phyloP scores from a whole-genome alignment of 768 basidiomycete genomes.

The Calvatia gigantea region DNA sequence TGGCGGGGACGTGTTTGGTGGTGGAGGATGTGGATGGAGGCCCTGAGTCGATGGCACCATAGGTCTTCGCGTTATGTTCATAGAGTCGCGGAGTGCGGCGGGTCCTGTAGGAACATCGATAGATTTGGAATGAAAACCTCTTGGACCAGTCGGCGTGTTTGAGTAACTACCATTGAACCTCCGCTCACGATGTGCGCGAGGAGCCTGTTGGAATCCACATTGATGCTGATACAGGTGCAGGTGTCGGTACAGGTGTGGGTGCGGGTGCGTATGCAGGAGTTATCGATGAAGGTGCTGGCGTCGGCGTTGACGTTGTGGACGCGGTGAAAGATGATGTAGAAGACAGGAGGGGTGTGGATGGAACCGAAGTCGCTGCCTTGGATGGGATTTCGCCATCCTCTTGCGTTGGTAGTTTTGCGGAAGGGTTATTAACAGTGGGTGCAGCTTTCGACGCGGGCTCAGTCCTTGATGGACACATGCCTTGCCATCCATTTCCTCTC shows the following conservation, averaged over 20 bases:
- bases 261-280: background rate
- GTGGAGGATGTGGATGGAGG: background rate
- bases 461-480: background rate
- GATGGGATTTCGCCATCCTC: slow-evolving; percentile 50
- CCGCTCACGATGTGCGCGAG: background rate
- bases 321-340: background rate
- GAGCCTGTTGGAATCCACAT: background rate
- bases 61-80: background rate
- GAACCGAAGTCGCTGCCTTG: background rate
- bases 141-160: background rate
- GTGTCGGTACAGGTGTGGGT: background rate
- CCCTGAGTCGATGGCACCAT: background rate
- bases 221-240: background rate
- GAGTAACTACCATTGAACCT: background rate
- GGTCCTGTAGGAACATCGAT: background rate
- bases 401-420: slow-evolving; percentile 31
- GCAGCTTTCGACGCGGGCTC: background rate
- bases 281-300: background rate
- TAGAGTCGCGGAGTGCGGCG: background rate
- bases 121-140: background rate
- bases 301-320: background rate
- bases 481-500: background rate
- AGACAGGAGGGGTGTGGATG: background rate
- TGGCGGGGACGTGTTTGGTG: slow-evolving; percentile 3
- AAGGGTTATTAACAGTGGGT: background rate